Evolutionary conservation across 2,329 filamentous ascomycete species (phyloP), one percentile per base, ranked within the genome.

Genomic region (Blastomyces parvus): DNA sequence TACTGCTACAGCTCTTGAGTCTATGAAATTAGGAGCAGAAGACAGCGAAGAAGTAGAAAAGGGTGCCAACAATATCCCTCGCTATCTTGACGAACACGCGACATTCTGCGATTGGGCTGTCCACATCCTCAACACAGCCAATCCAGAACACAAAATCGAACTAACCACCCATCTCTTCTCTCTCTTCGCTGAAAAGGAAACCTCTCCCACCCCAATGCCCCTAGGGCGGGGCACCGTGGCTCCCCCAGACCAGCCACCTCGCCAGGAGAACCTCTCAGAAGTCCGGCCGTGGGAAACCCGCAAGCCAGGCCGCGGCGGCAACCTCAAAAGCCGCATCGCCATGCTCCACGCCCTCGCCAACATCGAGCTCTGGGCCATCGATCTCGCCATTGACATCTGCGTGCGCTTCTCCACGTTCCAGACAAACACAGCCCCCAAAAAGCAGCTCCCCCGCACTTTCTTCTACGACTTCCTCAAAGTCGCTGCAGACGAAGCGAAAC

Each of bases 381-480:
- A 80, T 60, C 71, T 80, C 3, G 78, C 78, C 11, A 76, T 80
- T 33, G 78, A 80, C 67, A 80, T 80, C 56, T 79, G 78, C 59
- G 75, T 79, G 25, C 72, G 78, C 27, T 80, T 80, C 62, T 76
- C 78, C 17, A 72, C 74, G 2, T 80, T 80, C 64, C 75, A 74
- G 44, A 79, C 78, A 2, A 67, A 70, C 36, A 52, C 63, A 11
- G 64, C 68, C 11, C 65, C 64, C 2, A 63, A 66, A 7, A 58
- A 71, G 25, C 69, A 71, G 38, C 65, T 80, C 3, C 78, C 78
- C 0, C 74, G 78, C 2, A 74, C 78, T 0, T 80, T 78, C 65
- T 80, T 79, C 66, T 76, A 79, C 64, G 78, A 80, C 68, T 80
- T 78, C 78, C 68, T 80, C 13, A 80, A 80, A 64, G 78, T 80